Base-by-base conservation (phyloP, 2,329 filamentous ascomycete genomes). In the Fusarium algeriense region DNA sequence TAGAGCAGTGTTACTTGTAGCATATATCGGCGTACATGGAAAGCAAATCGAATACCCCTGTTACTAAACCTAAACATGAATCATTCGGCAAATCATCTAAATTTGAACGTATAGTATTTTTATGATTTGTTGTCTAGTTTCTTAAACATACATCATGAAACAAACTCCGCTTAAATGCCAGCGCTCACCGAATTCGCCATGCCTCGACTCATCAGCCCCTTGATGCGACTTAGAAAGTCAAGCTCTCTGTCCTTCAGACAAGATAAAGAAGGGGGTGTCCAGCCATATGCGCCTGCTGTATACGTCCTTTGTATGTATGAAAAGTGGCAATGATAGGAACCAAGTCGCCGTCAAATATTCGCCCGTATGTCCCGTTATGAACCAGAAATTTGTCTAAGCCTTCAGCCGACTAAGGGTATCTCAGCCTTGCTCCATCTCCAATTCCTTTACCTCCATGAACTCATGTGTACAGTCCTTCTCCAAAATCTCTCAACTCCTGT, bases 321-420 rank as follows among this genome's bases (percentile, higher is more conserved):
- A 64, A 74, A 61, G 23, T 58, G 55, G 46, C 46, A 65, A 69
- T 58, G 46, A 70, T 61, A 67, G 60, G 55, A 71, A 64, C 66
- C 63, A 64, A 65, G 53, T 61, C 32, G 62, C 60, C 56, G 50
- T 58, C 48, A 52, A 52, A 23, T 37, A 46, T 61, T 56, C 72
- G 66, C 61, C 67, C 44, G 14, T 68, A 63, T 73, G 70, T 67
- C 58, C 63, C 44, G 46, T 63, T 49, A 54, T 73, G 67, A 76
- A 78, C 72, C 70, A 63, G 71, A 71, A 73, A 73, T 74, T 62
- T 76, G 75, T 81, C 78, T 82, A 82, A 79, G 73, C 76, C 76
- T 79, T 76, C 74, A 78, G 70, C 69, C 77, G 72, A 79, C 69
- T 71, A 76, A 77, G 79, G 80, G 80, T 81, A 81, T 81, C 78